phyloP scores from a whole-genome alignment of 108 stramenopile species.

The Asterionellopsis glacialis region DNA sequence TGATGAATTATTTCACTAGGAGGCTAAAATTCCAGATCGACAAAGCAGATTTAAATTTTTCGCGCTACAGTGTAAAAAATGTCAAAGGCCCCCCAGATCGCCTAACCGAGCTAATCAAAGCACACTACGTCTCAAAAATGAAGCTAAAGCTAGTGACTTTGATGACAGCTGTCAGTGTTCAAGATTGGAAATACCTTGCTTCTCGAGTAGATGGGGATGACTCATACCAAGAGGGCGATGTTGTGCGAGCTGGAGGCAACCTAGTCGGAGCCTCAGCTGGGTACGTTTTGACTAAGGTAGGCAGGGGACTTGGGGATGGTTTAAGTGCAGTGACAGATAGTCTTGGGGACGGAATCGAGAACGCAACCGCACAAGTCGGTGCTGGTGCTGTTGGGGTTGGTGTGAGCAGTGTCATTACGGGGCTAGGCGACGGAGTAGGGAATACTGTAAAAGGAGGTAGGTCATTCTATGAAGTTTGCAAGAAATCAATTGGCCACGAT shows the following conservation, averaged over 20 bases:
- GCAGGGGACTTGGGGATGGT: slow-evolving; percentile 64
- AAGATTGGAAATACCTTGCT: slow-evolving; percentile 83
- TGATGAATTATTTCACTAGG: slow-evolving; percentile 78
- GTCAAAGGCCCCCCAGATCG: slow-evolving; percentile 80
- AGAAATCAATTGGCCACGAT: not conserved
- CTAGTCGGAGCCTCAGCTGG: slow-evolving; percentile 72
- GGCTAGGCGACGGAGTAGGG: slow-evolving; percentile 80
- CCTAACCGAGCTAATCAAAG: slow-evolving; percentile 61
- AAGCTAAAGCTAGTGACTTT: slow-evolving; percentile 76
- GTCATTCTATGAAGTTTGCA: slow-evolving; percentile 4
- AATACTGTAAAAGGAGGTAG: slow-evolving; percentile 68
- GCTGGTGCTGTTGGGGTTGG: slow-evolving; percentile 71
- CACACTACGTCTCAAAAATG: slow-evolving; percentile 70
- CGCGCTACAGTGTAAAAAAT: slow-evolving; percentile 58
- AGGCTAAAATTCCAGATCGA: slow-evolving; percentile 78
- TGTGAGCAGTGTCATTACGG: slow-evolving; percentile 83
- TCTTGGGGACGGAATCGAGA: slow-evolving; percentile 74
- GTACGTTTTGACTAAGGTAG: slow-evolving; percentile 56
- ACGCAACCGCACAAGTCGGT: slow-evolving; percentile 61
- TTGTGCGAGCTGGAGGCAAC: slow-evolving; percentile 79
- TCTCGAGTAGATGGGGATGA: slow-evolving; percentile 77
- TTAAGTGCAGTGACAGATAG: slow-evolving; percentile 43
- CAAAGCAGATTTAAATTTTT: slow-evolving; percentile 70
- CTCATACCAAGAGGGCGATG: slow-evolving; percentile 81
- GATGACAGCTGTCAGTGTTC: slow-evolving; percentile 72